Percentiles rank a stretch among this genome's conserved stretches.
Conservation (phyloP, 345 rosid genomes). For the Lagerstroemia speciosa region DNA sequence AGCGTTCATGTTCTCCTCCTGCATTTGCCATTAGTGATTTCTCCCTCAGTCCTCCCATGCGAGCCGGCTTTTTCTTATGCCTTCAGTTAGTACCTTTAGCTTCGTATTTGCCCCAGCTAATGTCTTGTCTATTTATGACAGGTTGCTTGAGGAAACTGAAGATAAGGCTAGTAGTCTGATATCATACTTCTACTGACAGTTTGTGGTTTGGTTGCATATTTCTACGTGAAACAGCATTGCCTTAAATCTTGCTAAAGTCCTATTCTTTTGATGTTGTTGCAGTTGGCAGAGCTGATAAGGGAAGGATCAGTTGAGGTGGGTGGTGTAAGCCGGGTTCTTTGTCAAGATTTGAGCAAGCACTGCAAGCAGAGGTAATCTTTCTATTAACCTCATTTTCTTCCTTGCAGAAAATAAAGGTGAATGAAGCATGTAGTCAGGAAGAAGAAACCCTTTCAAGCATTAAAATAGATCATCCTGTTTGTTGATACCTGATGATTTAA, state of each 20-base stretch:
- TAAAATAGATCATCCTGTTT: not conserved
- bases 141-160: constrained; percentile 89
- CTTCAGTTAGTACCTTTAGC: too few species aligned
- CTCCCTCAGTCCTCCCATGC: not conserved
- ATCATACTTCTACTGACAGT: not conserved
- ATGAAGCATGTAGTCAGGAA: not conserved
- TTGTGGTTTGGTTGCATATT: not conserved
- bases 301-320: constrained; percentile 63
- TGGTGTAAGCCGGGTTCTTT: constrained; percentile 64
- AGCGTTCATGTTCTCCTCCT: not conserved
- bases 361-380: constrained; percentile 58
- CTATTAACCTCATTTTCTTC: not conserved
- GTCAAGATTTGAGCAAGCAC: constrained; percentile 71
- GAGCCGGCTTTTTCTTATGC: not conserved
- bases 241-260: not conserved
- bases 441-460: not conserved
- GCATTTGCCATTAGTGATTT: not conserved
- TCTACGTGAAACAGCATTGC: not conserved
- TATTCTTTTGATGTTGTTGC: constrained; percentile 7
- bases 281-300: constrained; percentile 70
- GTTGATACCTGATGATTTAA: too few species aligned
- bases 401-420: not conserved
- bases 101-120: not conserved
- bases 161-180: constrained; percentile 54
- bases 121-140: constrained; percentile 18